Evolutionary conservation across 2,329 filamentous ascomycete species (phyloP).

Genomic region (Penicillium expansum): DNA sequence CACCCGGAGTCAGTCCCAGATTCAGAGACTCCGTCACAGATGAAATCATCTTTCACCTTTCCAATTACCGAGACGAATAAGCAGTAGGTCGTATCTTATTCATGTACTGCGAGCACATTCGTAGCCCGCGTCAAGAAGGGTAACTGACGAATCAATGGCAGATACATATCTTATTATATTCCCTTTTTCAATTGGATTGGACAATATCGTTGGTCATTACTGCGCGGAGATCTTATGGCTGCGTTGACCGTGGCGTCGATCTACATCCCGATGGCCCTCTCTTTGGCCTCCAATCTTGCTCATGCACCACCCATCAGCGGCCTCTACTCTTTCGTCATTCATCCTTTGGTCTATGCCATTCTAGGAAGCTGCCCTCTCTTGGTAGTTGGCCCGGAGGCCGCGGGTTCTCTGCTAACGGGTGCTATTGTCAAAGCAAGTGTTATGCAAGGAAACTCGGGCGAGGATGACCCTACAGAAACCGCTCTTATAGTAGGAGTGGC

Average conservation of each 20-base stretch:
- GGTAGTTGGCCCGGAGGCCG: slow-evolving; percentile 91
- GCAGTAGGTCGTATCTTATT: slow-evolving; percentile 58
- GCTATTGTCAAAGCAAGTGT: slow-evolving; percentile 78
- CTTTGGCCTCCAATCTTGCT: slow-evolving; percentile 84
- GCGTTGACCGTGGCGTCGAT: slow-evolving; percentile 97
- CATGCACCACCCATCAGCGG: slow-evolving; percentile 93
- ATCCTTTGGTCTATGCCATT: slow-evolving; percentile 84
- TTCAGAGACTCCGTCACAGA: slow-evolving; percentile 67
- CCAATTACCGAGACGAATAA: slow-evolving; percentile 69
- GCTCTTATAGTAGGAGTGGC: slow-evolving; percentile 84
- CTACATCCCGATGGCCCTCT: slow-evolving; percentile 96
- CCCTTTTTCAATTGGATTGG: slow-evolving; percentile 86
- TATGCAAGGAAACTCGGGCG: slow-evolving; percentile 61
- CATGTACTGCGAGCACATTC: neutral
- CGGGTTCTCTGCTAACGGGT: slow-evolving; percentile 85
- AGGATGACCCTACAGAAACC: slow-evolving; percentile 68
- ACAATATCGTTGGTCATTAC: slow-evolving; percentile 78
- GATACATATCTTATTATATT: slow-evolving; percentile 90
- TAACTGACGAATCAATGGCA: slow-evolving; percentile 35
- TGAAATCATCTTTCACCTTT: slow-evolving; percentile 68
- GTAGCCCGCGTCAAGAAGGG: neutral
- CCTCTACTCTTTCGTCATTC: slow-evolving; percentile 90
- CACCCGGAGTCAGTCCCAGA: slow-evolving; percentile 45
- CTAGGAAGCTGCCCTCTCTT: slow-evolving; percentile 90
- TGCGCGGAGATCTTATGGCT: slow-evolving; percentile 82